These are phyloP conservation scores for Podila clonocystis DNA, from an alignment of 192 early-diverging fungal genomes.

Conservation along the genomic window DNA sequence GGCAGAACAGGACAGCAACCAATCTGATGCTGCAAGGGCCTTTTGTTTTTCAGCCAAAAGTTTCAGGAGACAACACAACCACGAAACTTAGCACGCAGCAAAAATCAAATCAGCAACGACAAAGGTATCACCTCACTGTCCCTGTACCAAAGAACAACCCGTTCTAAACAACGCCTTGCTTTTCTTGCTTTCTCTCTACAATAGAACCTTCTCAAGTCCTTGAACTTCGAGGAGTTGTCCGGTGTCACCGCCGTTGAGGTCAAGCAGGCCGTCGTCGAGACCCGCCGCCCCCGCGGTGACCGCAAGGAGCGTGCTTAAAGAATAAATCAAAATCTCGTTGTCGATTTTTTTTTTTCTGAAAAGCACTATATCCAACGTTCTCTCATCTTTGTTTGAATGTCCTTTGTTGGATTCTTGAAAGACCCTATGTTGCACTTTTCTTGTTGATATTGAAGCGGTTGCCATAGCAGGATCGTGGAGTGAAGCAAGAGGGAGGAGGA, in stretches of 20 bases:
- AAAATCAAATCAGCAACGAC: too few relatives aligned
- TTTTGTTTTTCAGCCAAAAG: too few relatives aligned
- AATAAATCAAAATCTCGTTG: conserved; percentile 27
- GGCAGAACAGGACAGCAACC: too few relatives aligned
- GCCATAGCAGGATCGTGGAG: too few relatives aligned
- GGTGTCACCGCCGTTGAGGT: conserved; percentile 78
- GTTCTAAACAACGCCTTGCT: background rate
- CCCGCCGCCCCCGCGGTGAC: conserved; percentile 50
- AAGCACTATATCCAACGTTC: too few relatives aligned
- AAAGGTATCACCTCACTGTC: too few relatives aligned
- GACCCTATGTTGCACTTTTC: background rate
- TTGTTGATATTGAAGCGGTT: background rate
- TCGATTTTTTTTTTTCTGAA: conserved; percentile 11
- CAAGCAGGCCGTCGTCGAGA: conserved; percentile 51
- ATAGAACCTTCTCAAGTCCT: conserved; percentile 92
- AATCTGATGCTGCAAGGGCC: too few relatives aligned
- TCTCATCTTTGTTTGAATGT: too few relatives aligned
- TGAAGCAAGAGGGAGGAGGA: too few relatives aligned
- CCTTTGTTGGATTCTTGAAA: background rate
- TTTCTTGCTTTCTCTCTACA: conserved; percentile 17
- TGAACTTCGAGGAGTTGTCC: conserved; percentile 94
- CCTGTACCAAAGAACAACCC: background rate
- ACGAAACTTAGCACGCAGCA: too few relatives aligned
- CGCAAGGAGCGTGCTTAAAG: conserved; percentile 49
- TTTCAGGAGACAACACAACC: too few relatives aligned